Evolutionary conservation across 768 basidiomycete genomes (phyloP), one percentile per base, ranked within the genome.

Genomic region (Xerocomellus chrysenteron): DNA sequence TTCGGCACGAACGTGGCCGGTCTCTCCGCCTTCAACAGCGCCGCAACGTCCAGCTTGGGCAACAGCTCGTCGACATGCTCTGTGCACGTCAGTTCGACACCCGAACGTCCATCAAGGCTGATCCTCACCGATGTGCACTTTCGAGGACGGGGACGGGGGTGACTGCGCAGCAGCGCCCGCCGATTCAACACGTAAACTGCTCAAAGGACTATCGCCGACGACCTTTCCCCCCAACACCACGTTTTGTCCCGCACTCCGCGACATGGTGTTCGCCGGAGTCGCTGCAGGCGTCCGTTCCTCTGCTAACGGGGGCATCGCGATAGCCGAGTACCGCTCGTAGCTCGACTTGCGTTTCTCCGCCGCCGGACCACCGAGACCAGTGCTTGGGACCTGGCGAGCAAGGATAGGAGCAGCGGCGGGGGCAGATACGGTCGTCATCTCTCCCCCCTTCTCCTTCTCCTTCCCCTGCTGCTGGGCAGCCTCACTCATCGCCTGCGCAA

Each of bases 281-380:
- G 75, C 68, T 13, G 68, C 71, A 12, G 86, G 86, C 1, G 87
- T 87, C 47, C 74, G 77, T 66, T 85, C 90, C 69, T 92, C 90
- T 54, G 79, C 75, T 55, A 92, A 68, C 7, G 88, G 75, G 24
- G 90, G 88, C 64, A 90, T 71, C 30, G 77, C 74, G 37, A 85
- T 77, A 0, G 80, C 77, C 9, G 87, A 82, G 60, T 87, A 87
- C 63, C 78, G 82, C 55, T 89, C 88, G 61, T 82, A 84, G 59
- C 79, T 88, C 35, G 87, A 85, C 66, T 80, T 84, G 50, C 84
- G 80, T 63, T 79, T 84, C 64, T 91, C 87, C 30, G 69, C 57
- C 32, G 74, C 75, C 5, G 66, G 57, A 35, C 54, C 26, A 32
- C 47, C 43, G 6, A 49, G 19, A 1, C 71, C 57, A 8, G 37